Base-by-base conservation (phyloP, 352 stramenopile species). In the Globisporangium splendens region DNA sequence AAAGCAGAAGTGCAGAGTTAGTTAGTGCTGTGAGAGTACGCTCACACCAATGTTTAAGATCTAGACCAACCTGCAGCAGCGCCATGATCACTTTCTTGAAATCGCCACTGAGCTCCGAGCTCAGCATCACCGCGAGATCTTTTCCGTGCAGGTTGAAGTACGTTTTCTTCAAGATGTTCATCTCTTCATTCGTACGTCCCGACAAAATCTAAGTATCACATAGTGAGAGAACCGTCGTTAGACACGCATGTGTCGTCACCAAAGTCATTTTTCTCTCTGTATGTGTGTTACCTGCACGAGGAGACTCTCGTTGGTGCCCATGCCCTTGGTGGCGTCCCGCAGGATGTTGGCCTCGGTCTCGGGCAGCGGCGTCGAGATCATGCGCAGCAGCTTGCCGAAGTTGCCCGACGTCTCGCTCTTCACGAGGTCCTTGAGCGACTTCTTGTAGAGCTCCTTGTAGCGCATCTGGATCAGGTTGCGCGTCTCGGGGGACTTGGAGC, bases 61-160 rank as follows among this genome's bases (percentile, higher is more conserved):
- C 8, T 43, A 8, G 12, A 21, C 21, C 5, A 38, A 66, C 64
- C 64, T 79, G 80, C 24, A 93, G 64, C 28, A 86, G 53, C 17
- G 79, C 79, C 75, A 91, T 89, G 38, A 91, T 66, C 42, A 91
- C 75, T 55, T 89, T 88, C 20, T 78, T 72, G 46, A 91, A 83
- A 53, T 93, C 83, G 42, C 83, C 83, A 43, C 79, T 86, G 41
- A 93, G 69, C 57, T 91, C 79, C 22, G 75, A 73, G 66, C 68
- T 87, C 21, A 91, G 50, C 12, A 68, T 82, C 38, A 89, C 81
- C 7, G 69, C 77, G 18, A 93, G 50, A 38, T 93, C 83, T 48
- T 89, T 80, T n/a, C 72, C 70, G 51, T 80, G 79, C 41, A 88
- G 53, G 33, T 77, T 72, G 47, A 82, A 91, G 68, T 86, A 93